A percentile compares a stretch with the other conserved stretches of the same genome.
Conservation (phyloP, 306 rosid genomes). For the Carpinus viminea region DNA sequence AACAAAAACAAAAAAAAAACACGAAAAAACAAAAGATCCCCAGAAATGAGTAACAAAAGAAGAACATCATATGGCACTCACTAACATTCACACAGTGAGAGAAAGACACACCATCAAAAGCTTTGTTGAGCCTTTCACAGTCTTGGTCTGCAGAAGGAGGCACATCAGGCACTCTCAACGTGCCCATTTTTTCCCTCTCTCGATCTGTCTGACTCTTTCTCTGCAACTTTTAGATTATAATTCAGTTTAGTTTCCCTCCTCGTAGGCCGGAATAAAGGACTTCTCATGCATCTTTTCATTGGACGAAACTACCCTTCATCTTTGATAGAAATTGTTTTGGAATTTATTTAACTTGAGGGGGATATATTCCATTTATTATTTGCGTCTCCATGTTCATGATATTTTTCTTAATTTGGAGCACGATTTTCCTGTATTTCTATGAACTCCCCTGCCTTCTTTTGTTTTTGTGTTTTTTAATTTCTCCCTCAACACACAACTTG, state of each 20-base stretch:
- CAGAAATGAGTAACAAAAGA: neutral
- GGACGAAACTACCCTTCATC: conserved; percentile 30
- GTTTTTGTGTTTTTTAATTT: neutral
- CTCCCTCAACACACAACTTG: neutral
- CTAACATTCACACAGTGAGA: conserved; percentile 10
- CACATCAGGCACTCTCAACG: conserved; percentile 64
- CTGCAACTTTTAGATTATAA: conserved; percentile 4
- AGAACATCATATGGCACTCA: neutral
- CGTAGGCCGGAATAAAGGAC: conserved; percentile 9
- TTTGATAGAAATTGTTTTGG: neutral
- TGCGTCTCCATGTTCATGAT: neutral
- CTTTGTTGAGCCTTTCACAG: conserved; percentile 57
- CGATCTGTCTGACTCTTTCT: neutral
- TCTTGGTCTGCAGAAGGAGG: conserved; percentile 78
- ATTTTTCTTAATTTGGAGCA: neutral
- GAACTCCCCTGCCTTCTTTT: neutral
- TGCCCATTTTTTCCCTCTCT: conserved; percentile 42
- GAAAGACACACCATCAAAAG: conserved; percentile 64
- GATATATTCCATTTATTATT: neutral
- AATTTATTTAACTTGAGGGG: neutral
- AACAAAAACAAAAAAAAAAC: too few relatives aligned
- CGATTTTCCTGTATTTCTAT: neutral
- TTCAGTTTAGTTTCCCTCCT: conserved; percentile 18
- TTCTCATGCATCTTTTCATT: neutral
- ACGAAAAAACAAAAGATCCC: neutral